Base-by-base conservation (phyloP, 2,329 filamentous ascomycete genomes). In the Colletotrichum kahawae region DNA sequence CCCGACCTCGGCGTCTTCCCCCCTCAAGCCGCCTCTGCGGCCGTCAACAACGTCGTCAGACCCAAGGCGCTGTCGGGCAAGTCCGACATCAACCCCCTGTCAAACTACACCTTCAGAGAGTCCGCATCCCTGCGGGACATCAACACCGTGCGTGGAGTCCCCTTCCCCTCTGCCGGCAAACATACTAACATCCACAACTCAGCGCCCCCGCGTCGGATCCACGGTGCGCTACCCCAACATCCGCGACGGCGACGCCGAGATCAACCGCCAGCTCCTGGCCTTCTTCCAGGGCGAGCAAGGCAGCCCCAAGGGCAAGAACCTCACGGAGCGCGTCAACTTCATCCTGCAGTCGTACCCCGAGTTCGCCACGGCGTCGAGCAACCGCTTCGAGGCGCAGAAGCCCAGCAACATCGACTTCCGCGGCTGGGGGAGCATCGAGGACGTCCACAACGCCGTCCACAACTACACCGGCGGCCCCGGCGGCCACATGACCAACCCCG, bases 401-500 rank as follows among this genome's bases (percentile, higher is more conserved):
- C 66, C 60, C 24, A 56, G 59, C 4, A 33, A 54, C 31, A 63
- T 63, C 38, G 33, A 76, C 29, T 75, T 75, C 36, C 24, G 54
- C 33, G 74, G 27, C 18, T 76, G 71, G 65, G 74, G 74, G 0
- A 74, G 70, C 10, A 75, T 86, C 10, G 85, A 88, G 78, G 82
- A 81, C 66, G 79, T 86, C 48, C 85, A 87, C 70, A 85, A 86
- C 70, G 80, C 80, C 56, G 80, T 87, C 21, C 85, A 87, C 63
- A 78, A 78, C 67, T 71, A 78, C 67, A 18, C 82, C 9, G 84
- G 82, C 4, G 81, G 80, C 14, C 10, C 0, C 57, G 75, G 78
- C 18, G 91, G 82, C 5, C 82, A 87, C 75, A 88, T 88, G 78
- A 75, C 86, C 5, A 88, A 86, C 74, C 85, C 88, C 14, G 86